Percentiles rank a stretch among this genome's conserved stretches.
phyloP scores from a whole-genome alignment of 2,329 filamentous ascomycete genomes.

The Sarocladiaceae sp. region DNA sequence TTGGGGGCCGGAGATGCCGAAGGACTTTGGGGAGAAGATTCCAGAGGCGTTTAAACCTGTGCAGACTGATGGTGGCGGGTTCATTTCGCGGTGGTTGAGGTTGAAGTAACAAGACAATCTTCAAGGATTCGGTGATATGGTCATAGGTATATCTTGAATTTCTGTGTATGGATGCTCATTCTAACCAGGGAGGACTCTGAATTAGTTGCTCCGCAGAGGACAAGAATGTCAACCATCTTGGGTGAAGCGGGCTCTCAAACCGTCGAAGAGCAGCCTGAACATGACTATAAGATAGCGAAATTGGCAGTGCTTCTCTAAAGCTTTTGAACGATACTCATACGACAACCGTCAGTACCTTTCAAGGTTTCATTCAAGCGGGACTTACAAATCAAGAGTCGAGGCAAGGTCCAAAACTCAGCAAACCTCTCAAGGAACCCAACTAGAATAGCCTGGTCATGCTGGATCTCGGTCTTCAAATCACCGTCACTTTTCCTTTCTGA shows the following conservation, averaged over 20 bases:
- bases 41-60: background rate
- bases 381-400: conserved; percentile 15
- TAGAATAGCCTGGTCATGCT: conserved; percentile 8
- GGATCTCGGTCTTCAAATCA: background rate
- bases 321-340: conserved; percentile 14
- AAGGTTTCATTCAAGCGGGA: background rate
- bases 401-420: conserved; percentile 13
- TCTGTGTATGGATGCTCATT: too few species aligned
- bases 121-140: too few species aligned
- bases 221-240: conserved; percentile 15
- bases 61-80: background rate
- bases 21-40: conserved; percentile 2
- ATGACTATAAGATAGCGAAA: conserved; percentile 10
- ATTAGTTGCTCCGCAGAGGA: conserved; percentile 5
- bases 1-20: conserved; percentile 18
- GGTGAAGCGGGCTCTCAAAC: conserved; percentile 16
- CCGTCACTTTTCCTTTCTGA: background rate
- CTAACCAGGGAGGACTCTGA: too few species aligned
- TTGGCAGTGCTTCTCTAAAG: conserved; percentile 10
- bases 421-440: conserved; percentile 14
- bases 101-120: too few species aligned
- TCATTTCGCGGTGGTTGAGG: background rate
- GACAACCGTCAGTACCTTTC: background rate
- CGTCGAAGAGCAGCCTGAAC: conserved; percentile 12
- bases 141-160: too few species aligned